phyloP scores from a whole-genome alignment of 805 yeast genomes.

The Candida golubevii region DNA sequence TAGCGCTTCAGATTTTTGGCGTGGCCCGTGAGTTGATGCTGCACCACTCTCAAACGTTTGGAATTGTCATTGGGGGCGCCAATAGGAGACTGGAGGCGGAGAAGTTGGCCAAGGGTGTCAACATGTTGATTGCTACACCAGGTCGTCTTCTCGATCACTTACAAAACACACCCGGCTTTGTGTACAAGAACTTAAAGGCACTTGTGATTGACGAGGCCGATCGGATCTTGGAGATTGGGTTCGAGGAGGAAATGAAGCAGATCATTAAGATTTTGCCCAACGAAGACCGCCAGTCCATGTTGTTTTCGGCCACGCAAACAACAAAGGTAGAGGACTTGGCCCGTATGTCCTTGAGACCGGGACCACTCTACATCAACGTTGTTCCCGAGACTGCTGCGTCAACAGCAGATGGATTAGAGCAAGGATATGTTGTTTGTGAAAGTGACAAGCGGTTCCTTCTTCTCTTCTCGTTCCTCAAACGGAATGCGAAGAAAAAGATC shows the following conservation, averaged over 20 bases:
- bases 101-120: constrained; percentile 89
- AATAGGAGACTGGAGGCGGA: constrained; percentile 97
- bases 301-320: constrained; percentile 98
- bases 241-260: constrained; percentile 98
- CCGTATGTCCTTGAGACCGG: constrained; percentile 88
- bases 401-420: constrained; percentile 96
- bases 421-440: constrained; percentile 97
- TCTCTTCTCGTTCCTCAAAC: constrained; percentile 86
- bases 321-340: constrained; percentile 98
- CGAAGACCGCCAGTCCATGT: constrained; percentile 92
- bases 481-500: constrained; percentile 85
- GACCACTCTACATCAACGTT: constrained; percentile 91
- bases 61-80: constrained; percentile 97
- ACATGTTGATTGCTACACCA: constrained; percentile 92
- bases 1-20: constrained; percentile 95
- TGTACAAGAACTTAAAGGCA: constrained; percentile 91
- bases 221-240: constrained; percentile 94
- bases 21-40: constrained; percentile 94
- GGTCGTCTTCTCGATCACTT: constrained; percentile 95
- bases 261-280: constrained; percentile 90
- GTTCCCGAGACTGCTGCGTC: constrained; percentile 78
- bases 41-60: constrained; percentile 87
- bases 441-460: constrained; percentile 90
- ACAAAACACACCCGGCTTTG: constrained; percentile 91
- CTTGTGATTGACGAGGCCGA: constrained; percentile 97